Percentiles rank a stretch among this genome's conserved stretches.
These are phyloP conservation scores for Dactylonectria macrodidyma DNA, from an alignment of 2,329 filamentous ascomycete genomes.

Conservation along the genomic window DNA sequence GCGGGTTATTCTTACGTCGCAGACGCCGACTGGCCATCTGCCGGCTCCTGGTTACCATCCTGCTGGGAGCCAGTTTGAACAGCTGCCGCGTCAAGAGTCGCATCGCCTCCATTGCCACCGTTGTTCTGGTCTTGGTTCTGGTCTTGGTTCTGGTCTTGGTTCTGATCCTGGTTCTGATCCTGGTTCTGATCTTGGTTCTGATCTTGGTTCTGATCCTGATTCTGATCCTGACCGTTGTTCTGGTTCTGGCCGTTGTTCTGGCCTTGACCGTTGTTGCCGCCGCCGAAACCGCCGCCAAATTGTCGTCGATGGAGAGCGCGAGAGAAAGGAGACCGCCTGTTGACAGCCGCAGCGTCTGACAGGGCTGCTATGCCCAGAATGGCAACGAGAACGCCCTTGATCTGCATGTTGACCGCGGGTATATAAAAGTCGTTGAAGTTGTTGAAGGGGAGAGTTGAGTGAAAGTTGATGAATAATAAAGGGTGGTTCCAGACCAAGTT, in stretches of 20 bases:
- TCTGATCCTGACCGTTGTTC: slow-evolving; percentile 35
- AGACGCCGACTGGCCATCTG: slow-evolving; percentile 66
- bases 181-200: slow-evolving; percentile 42
- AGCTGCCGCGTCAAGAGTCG: slow-evolving; percentile 57
- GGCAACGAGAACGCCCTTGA: slow-evolving; percentile 65
- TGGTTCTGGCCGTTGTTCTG: slow-evolving; percentile 33
- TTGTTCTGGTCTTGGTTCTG: slow-evolving; percentile 47
- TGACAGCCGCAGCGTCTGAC: slow-evolving; percentile 61
- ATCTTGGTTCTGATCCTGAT: slow-evolving; percentile 21
- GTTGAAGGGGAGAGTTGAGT: slow-evolving; percentile 44
- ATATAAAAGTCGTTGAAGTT: slow-evolving; percentile 10
- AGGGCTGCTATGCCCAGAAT: slow-evolving; percentile 63
- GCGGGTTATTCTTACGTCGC: slow-evolving; percentile 60
- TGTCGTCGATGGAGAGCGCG: slow-evolving; percentile 60
- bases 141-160: slow-evolving; percentile 40
- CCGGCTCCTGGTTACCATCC: slow-evolving; percentile 62
- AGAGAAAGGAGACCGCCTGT: slow-evolving; percentile 55
- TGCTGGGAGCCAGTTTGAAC: slow-evolving; percentile 65
- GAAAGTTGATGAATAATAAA: slow-evolving; percentile 30
- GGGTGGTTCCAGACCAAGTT: slow-evolving; percentile 66
- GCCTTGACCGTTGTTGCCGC: slow-evolving; percentile 45
- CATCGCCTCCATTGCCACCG: slow-evolving; percentile 49
- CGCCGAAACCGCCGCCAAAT: slow-evolving; percentile 45
- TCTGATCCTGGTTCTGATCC: slow-evolving; percentile 17
- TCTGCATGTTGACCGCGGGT: slow-evolving; percentile 62